Percentiles rank a stretch among this genome's conserved stretches.
These are phyloP conservation scores for Dichotomopilus funicola DNA, from an alignment of 2,329 filamentous ascomycete species.

Conservation along the genomic window DNA sequence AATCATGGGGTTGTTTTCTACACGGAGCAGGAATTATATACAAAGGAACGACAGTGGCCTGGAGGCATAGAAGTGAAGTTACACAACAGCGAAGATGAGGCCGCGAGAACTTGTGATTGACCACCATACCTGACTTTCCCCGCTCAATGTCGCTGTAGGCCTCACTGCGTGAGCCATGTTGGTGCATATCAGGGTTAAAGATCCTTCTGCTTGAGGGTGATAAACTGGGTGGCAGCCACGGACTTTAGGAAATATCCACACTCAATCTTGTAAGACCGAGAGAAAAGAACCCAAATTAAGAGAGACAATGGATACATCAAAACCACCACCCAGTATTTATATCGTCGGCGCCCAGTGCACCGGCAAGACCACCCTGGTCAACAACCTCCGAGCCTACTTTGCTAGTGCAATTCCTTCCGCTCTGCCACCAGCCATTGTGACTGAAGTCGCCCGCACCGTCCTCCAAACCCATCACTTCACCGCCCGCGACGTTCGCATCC, in stretches of 20 bases:
- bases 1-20: no score
- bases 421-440: constrained; percentile 25
- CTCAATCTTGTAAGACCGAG: no score
- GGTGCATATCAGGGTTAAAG: no score
- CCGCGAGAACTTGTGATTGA: background rate
- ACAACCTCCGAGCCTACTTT: constrained; percentile 27
- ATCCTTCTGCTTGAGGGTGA: no score
- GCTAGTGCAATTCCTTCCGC: constrained; percentile 4
- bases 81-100: constrained; percentile 1
- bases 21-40: no score
- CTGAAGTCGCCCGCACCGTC: constrained; percentile 34
- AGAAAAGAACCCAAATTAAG: no score
- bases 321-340: constrained; percentile 28
- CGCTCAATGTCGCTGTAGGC: background rate
- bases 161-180: constrained; percentile 1
- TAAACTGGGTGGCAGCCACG: no score
- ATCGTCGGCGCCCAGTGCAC: constrained; percentile 40
- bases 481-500: constrained; percentile 29
- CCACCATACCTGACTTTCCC: background rate
- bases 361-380: constrained; percentile 39
- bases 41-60: no score
- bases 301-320: background rate
- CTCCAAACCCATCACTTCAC: constrained; percentile 29
- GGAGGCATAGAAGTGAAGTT: background rate
- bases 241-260: no score